phyloP scores from a whole-genome alignment of 306 rosid species.

The Castanea crenata region DNA sequence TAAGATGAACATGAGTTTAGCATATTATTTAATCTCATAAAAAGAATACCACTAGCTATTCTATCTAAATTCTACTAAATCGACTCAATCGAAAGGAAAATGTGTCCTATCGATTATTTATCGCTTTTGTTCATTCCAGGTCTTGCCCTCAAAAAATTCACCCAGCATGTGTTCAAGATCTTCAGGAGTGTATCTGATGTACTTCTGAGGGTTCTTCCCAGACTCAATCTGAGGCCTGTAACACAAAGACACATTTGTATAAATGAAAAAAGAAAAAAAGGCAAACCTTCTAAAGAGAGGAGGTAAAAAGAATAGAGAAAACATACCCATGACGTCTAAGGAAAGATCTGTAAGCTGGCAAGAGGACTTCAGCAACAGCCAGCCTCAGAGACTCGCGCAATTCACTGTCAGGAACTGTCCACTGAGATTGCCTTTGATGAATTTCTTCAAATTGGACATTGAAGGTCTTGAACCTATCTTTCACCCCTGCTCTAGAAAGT shows the following conservation, averaged over 20 bases:
- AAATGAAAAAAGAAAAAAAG: neutral
- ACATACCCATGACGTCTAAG: constrained; percentile 81
- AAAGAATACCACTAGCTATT: neutral
- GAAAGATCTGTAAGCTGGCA: constrained; percentile 96
- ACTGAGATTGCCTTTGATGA: constrained; percentile 90
- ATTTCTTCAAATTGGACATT: constrained; percentile 82
- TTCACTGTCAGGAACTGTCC: constrained; percentile 98
- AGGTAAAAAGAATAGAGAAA: neutral
- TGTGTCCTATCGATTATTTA: constrained; percentile 30
- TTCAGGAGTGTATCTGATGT: constrained; percentile 66
- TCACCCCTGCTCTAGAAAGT: constrained; percentile 70
- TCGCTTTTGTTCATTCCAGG: constrained; percentile 79
- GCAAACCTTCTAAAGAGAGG: neutral
- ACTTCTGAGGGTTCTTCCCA: constrained; percentile 80
- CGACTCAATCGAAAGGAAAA: constrained; percentile 6
- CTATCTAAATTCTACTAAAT: constrained; percentile 8
- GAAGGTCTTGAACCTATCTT: constrained; percentile 87
- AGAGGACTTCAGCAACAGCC: constrained; percentile 92
- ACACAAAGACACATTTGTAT: constrained; percentile 5
- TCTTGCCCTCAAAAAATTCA: constrained; percentile 89
- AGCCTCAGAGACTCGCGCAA: constrained; percentile 89
- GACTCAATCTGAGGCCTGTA: constrained; percentile 84
- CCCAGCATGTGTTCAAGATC: constrained; percentile 75
- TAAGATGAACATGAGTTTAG: neutral
- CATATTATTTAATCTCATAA: neutral